Base-by-base conservation (phyloP, 2,329 filamentous ascomycete species). In the Penicillium sclerotiorum region DNA sequence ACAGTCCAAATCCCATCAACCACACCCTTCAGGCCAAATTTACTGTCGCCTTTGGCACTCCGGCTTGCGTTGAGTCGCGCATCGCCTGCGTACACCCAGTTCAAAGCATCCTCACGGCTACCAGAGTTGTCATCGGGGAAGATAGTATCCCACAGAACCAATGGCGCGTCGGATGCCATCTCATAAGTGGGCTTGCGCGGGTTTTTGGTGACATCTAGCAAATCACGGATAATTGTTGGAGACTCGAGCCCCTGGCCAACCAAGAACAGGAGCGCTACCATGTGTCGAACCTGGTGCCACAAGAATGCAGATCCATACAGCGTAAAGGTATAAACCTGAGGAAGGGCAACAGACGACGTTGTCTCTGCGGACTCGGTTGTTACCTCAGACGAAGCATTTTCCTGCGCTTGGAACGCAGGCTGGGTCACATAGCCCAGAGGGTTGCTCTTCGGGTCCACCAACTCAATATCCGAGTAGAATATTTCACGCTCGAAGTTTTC, bases 241-340 rank as follows among this genome's bases (percentile, higher is more conserved):
- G 78, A 68, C 69, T 99, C 94, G 13, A 95, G 81, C 0, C 90
- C 85, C 73, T 99, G 94, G 22, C 90, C 94, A 8, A 97, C 85
- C 9, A 94, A 78, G 76, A 99, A 97, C n/a, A 99, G 77, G 6
- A 97, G 78, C 13, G 87, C 84, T n/a, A 95, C 86, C 83, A 99
- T 92, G 75, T 93, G 90, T 20, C 94, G 86, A 59, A 99, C 95
- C 74, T 99, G 94, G 73, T 99, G 94, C 94, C 94, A 99, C 39
- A 99, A 75, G 71, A 99, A 99, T 1, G 92, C 94, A 7, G 88
- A 91, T 17, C 94, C 94, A 59, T 92, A 85, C 33, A 99, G 85
- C 50, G 87, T 86, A 71, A 99, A 95, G 54, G 87, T 86, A 74
- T 95, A 97, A 12, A 96, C 81, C 64, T 90, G 89, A 3, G 77